Evolutionary conservation across 768 basidiomycete genomes (phyloP).

Genomic region (Phallus indusiatus): DNA sequence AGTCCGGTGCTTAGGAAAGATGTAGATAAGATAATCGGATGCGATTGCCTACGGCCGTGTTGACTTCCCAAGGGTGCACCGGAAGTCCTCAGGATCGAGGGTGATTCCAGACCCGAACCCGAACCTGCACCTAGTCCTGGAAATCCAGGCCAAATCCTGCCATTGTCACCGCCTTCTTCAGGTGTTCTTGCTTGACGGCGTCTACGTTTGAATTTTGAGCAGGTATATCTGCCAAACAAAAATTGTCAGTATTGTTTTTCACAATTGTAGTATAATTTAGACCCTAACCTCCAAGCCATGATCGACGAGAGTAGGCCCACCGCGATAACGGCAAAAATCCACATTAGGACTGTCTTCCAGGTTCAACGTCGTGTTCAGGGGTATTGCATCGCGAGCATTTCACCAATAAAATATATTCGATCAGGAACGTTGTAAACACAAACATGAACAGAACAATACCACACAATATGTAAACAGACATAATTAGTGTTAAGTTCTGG

Average conservation of each 20-base stretch:
- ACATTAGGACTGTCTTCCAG: background rate
- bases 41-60: background rate
- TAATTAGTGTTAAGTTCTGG: too few relatives aligned
- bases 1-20: background rate
- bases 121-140: background rate
- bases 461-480: too few relatives aligned
- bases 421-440: background rate
- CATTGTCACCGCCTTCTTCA: background rate
- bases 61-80: too few relatives aligned
- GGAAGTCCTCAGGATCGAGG: too few relatives aligned
- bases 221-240: background rate
- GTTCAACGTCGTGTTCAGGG: too few relatives aligned
- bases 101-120: too few relatives aligned
- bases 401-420: background rate
- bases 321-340: conserved; percentile 5
- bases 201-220: background rate
- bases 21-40: background rate
- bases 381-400: too few relatives aligned
- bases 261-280: background rate
- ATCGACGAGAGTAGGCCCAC: background rate
- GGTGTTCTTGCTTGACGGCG: background rate
- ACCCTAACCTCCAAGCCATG: background rate
- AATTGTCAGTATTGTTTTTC: background rate
- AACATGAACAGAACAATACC: too few relatives aligned
- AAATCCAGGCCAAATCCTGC: background rate